Conservation (phyloP, 257 asterid species). For the Rauvolfia tetraphylla region DNA sequence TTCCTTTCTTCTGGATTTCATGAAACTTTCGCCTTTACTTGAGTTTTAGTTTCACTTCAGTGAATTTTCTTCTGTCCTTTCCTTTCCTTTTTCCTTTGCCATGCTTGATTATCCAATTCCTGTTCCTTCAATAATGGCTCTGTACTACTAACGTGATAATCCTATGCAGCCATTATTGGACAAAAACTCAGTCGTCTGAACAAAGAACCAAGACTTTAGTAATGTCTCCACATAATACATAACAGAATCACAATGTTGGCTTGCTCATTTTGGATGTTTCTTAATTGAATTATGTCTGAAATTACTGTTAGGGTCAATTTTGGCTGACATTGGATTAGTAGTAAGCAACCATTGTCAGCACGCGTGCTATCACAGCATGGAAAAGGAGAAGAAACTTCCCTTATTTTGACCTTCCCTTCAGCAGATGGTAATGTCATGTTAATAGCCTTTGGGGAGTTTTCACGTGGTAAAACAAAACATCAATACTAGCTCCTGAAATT, state of each 20-base stretch:
- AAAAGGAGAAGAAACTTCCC: neutral
- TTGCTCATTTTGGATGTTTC: neutral
- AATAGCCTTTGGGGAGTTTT: neutral
- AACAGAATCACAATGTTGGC: neutral
- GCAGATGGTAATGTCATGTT: neutral
- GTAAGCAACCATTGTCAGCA: neutral
- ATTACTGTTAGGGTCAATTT: neutral
- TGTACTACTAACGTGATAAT: too few species aligned
- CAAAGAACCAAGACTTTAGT: neutral
- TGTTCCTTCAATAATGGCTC: neutral
- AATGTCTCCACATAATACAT: conserved; percentile 10
- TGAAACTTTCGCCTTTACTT: too few species aligned
- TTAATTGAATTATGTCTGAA: neutral
- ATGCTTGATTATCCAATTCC: neutral
- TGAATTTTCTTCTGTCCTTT: neutral
- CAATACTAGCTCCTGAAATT: neutral
- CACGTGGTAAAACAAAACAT: neutral
- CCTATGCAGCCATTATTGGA: too few species aligned
- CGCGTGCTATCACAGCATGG: neutral
- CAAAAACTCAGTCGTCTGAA: too few species aligned
- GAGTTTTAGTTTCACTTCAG: neutral
- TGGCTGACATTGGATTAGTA: neutral
- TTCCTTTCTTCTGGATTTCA: neutral
- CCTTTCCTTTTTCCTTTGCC: neutral
- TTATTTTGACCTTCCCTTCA: neutral